phyloP scores from a whole-genome alignment of 371 early-diverging fungal genomes.

The Dinochytrium kinnereticum region DNA sequence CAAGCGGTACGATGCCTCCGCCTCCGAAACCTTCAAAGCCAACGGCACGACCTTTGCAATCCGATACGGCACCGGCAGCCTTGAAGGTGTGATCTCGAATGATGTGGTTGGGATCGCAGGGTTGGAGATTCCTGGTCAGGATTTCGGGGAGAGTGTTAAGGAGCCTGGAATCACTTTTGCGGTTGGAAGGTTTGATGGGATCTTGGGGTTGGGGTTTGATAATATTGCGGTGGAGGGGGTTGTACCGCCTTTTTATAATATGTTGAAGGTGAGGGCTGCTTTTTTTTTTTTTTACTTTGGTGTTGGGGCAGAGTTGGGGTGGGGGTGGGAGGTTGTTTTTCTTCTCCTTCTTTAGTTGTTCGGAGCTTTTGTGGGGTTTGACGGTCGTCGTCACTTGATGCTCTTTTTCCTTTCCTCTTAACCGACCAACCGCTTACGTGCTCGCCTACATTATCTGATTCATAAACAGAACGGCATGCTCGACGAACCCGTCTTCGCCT shows the following conservation, averaged over 20 bases:
- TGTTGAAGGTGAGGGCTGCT: slow-evolving; percentile 62
- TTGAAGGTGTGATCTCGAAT: slow-evolving; percentile 83
- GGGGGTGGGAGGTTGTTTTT: background rate
- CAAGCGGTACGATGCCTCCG: slow-evolving; percentile 74
- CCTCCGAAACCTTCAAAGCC: slow-evolving; percentile 70
- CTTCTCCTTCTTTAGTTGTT: too few species aligned
- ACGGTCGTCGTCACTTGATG: too few species aligned
- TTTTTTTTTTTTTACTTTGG: background rate
- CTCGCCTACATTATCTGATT: too few species aligned
- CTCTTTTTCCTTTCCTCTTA: too few species aligned
- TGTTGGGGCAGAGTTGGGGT: background rate
- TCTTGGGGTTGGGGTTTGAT: slow-evolving; percentile 85
- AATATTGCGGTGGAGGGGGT: slow-evolving; percentile 84
- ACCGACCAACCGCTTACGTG: too few species aligned
- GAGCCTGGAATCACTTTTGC: slow-evolving; percentile 84
- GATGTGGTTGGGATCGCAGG: slow-evolving; percentile 70
- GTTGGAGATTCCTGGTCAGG: slow-evolving; percentile 64
- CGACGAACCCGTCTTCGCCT: slow-evolving; percentile 81
- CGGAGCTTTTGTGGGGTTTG: too few species aligned
- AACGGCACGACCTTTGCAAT: slow-evolving; percentile 89
- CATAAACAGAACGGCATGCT: slow-evolving; percentile 59
- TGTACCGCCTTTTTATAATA: slow-evolving; percentile 90
- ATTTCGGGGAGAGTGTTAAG: slow-evolving; percentile 91
- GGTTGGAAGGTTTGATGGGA: slow-evolving; percentile 92
- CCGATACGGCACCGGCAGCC: slow-evolving; percentile 86